Evolutionary conservation across 371 early-diverging fungal species (phyloP).

Genomic region (Mortierella sp.): DNA sequence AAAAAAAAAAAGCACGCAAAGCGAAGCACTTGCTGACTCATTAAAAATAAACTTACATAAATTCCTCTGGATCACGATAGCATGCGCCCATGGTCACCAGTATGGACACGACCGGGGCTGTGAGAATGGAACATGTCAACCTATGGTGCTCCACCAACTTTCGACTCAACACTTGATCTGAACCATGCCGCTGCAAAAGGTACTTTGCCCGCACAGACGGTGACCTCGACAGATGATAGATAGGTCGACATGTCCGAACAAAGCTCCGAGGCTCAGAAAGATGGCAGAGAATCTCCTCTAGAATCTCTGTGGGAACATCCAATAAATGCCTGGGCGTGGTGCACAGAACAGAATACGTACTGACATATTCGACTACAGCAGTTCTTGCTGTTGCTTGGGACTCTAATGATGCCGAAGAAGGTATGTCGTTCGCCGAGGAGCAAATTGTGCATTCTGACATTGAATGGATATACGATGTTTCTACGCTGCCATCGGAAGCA

Average conservation of each 20-base stretch:
- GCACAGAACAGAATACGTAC: no score
- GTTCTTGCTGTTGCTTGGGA: neutral
- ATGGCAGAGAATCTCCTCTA: constrained; percentile 38
- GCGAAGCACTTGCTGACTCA: neutral
- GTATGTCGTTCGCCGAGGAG: no score
- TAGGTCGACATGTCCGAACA: constrained; percentile 25
- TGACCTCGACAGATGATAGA: constrained; percentile 25
- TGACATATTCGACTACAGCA: neutral
- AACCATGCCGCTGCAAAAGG: constrained; percentile 32
- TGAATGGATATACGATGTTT: neutral
- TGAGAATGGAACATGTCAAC: constrained; percentile 35
- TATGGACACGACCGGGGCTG: constrained; percentile 22
- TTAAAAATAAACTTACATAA: constrained; percentile 52
- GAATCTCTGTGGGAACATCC: constrained; percentile 41
- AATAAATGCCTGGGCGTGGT: constrained; percentile 2
- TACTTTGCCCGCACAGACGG: constrained; percentile 34
- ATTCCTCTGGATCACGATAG: constrained; percentile 48
- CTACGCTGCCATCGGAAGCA: neutral
- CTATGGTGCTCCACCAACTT: constrained; percentile 27
- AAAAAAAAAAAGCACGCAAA: no score
- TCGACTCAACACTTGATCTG: constrained; percentile 37
- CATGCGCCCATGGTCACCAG: constrained; percentile 39
- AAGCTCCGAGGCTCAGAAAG: constrained; percentile 28
- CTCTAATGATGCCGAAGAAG: neutral
- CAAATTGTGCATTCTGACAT: no score